phyloP scores from a whole-genome alignment of 73 alveolate genomes.

The Effrenium voratum region DNA sequence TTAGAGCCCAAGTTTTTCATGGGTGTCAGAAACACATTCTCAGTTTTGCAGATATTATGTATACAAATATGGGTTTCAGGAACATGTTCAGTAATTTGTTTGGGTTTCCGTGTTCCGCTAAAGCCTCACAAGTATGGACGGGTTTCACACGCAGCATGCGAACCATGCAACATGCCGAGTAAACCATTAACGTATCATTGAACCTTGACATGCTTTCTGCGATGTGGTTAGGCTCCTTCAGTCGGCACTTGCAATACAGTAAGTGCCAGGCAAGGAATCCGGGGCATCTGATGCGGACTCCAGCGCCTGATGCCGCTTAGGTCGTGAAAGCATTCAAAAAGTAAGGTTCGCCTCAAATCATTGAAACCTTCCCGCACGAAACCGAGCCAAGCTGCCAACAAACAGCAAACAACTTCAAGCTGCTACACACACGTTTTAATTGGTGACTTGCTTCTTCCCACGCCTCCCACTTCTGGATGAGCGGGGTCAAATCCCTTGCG shows the following conservation, averaged over 20 bases:
- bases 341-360: too few species aligned
- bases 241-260: neutral
- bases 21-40: too few species aligned
- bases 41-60: too few species aligned
- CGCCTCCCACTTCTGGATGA: slow-evolving; percentile 87
- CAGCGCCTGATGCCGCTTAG: slow-evolving; percentile 11
- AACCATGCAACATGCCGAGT: neutral
- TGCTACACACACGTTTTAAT: neutral
- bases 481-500: slow-evolving; percentile 64
- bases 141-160: too few species aligned
- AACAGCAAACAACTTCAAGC: neutral
- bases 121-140: too few species aligned
- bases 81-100: too few species aligned
- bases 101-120: too few species aligned
- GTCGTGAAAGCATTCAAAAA: neutral
- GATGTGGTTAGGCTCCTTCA: too few species aligned
- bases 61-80: too few species aligned
- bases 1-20: neutral
- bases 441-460: neutral
- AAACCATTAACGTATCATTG: too few species aligned
- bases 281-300: slow-evolving; percentile 60
- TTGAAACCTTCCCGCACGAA: too few species aligned
- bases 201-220: too few species aligned
- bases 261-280: slow-evolving; percentile 3
- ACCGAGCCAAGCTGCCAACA: neutral